Percentiles rank a stretch among this genome's conserved stretches.
These are phyloP conservation scores for Candida maris DNA, from an alignment of 805 yeast genomes.

Conservation along the genomic window DNA sequence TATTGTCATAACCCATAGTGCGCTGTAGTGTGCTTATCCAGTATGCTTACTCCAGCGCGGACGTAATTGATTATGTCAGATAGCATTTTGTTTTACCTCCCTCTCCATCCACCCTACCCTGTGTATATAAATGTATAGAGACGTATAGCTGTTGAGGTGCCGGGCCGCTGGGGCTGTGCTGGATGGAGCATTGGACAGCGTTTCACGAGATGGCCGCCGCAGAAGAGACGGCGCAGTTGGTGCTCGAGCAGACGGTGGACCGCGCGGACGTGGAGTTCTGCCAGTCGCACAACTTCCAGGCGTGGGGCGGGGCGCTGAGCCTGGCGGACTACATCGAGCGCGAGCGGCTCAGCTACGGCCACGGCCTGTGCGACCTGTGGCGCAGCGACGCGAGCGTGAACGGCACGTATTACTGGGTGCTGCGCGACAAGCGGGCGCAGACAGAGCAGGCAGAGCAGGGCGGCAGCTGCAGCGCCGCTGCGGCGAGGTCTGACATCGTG, in stretches of 20 bases:
- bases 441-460: slow-evolving; percentile 9
- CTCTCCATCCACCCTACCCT: too few species aligned
- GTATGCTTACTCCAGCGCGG: too few species aligned
- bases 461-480: too few species aligned
- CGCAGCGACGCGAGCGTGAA: slow-evolving; percentile 8
- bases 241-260: slow-evolving; percentile 20
- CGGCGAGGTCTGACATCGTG: slow-evolving; percentile 23
- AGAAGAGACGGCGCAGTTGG: slow-evolving; percentile 3
- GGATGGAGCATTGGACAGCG: too few species aligned
- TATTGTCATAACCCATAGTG: too few species aligned
- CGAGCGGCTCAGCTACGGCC: slow-evolving; percentile 17
- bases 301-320: slow-evolving; percentile 27
- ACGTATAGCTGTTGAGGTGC: too few species aligned
- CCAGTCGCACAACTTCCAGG: slow-evolving; percentile 19
- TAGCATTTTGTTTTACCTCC: too few species aligned
- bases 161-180: too few species aligned
- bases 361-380: slow-evolving; percentile 20
- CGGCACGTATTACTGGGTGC: slow-evolving; percentile 27
- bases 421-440: slow-evolving; percentile 16
- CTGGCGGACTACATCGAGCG: slow-evolving; percentile 23
- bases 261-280: slow-evolving; percentile 16
- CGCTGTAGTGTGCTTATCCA: too few species aligned
- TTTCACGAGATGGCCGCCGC: too few species aligned
- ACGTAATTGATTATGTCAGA: too few species aligned
- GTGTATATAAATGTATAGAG: too few species aligned